Evolutionary conservation across 2,329 filamentous ascomycete species (phyloP), one percentile per base, ranked within the genome.

Genomic region (Albophoma yamanashiensis): DNA sequence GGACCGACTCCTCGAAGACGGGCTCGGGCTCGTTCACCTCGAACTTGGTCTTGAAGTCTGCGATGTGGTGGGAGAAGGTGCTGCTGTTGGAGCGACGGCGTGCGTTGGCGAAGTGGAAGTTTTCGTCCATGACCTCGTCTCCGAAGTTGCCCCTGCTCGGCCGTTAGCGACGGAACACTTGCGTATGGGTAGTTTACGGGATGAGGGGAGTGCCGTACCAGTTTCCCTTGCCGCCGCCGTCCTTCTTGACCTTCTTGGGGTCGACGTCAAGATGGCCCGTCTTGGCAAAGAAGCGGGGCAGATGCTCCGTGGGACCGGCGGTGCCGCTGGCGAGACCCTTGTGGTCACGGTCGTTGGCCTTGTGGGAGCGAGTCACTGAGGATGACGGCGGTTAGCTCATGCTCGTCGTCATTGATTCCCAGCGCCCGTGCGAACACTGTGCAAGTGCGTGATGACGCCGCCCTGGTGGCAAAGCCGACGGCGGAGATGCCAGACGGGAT

Each of bases 331-430:
- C 87, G 67, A 91, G 78, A 70, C 83, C 89, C 69, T 86, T 85
- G 79, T 96, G 89, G 81, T 95, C 89, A 78, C 92, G 92, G 77
- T 96, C 91, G 79, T 92, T 96, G 80, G 82, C 85, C 82, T 97
- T 99, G 85, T 93, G 91, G 66, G 93, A 95, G 75, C 94, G 93
- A 80, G 94, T 97, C 93, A 99, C 92, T 96, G 67, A n/a, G 22
- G n/a, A 25, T 20, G 38, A 31, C 17, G 20, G 50, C 55, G 60
- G 9, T 63, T 59, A 64, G 65, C 64, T 27, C 17, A 14, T 7
- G 42, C 25, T 50, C 47, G 9, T 36, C 2, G 1, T 53, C 27
- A 22, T 14, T 53, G 50, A 34, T 53, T 9, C 7, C n/a, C 4
- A 17, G 2, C 12, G 50, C 31, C 31, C n/a, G 7, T 36, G 20